Conservation (phyloP, 192 early-diverging fungal genomes). For the Rhizophagus prolifer region DNA sequence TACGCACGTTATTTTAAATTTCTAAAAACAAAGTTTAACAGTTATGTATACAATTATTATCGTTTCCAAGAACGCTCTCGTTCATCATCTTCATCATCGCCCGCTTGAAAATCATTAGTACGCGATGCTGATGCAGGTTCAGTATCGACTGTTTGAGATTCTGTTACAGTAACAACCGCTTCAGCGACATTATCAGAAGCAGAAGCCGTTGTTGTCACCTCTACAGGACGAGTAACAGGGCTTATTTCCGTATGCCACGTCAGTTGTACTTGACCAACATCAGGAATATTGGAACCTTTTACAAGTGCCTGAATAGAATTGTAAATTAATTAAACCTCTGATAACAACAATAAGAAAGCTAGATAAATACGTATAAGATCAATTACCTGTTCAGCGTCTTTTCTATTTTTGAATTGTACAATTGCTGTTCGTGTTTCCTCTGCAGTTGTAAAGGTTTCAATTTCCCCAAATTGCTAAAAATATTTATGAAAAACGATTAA, state of each 20-base stretch:
- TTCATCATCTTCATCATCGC: conserved; percentile 40
- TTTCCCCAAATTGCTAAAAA: conserved; percentile 48
- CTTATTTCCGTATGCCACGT: conserved; percentile 35
- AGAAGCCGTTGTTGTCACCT: conserved; percentile 14
- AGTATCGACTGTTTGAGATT: not conserved
- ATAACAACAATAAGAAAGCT: too few relatives aligned
- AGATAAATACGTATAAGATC: conserved; percentile 18
- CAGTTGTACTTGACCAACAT: conserved; percentile 28
- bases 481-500: not conserved
- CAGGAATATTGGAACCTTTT: conserved; percentile 32
- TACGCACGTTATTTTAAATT: conserved; percentile 19
- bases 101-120: not conserved
- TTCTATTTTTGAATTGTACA: conserved; percentile 53
- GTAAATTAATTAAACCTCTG: not conserved
- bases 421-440: conserved; percentile 46
- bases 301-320: conserved; percentile 29
- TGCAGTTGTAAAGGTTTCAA: conserved; percentile 44
- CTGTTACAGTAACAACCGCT: not conserved
- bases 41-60: conserved; percentile 24
- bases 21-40: conserved; percentile 17
- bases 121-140: conserved; percentile 1
- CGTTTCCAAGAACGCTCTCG: conserved; percentile 46
- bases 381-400: conserved; percentile 58
- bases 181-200: not conserved
- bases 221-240: conserved; percentile 14